Evolutionary conservation across 2,329 filamentous ascomycete species (phyloP).

Genomic region (Bipolaris cookei): DNA sequence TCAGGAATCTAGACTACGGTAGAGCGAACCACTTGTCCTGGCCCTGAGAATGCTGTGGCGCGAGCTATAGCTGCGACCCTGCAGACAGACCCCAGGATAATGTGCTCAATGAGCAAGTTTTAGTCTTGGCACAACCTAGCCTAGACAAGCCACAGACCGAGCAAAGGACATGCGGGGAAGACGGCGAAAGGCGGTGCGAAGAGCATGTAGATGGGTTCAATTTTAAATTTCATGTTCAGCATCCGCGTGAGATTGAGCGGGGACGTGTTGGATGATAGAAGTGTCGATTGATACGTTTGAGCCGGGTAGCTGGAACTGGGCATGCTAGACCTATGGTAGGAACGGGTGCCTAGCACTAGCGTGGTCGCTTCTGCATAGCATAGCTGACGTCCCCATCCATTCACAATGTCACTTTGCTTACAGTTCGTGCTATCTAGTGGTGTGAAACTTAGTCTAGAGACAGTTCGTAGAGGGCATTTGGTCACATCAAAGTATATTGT

Average conservation of each 20-base stretch:
- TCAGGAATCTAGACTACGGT: background rate
- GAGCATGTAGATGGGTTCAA: background rate
- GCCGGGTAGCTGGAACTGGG: background rate
- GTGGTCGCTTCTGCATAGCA: background rate
- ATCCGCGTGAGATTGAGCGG: background rate
- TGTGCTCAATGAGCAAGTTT: slow-evolving; percentile 41
- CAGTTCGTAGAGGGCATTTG: too few relatives aligned
- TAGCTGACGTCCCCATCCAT: background rate
- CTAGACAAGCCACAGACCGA: background rate
- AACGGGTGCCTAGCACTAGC: background rate
- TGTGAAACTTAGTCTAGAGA: too few relatives aligned
- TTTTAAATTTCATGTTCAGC: background rate
- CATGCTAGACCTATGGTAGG: background rate
- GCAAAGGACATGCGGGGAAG: background rate
- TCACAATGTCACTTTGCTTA: too few relatives aligned
- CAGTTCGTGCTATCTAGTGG: too few relatives aligned
- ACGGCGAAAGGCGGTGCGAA: background rate
- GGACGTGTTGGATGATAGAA: background rate
- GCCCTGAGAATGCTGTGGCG: slow-evolving; percentile 29
- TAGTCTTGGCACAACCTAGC: slow-evolving; percentile 19
- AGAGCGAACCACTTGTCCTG: background rate
- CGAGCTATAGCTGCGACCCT: slow-evolving; percentile 31
- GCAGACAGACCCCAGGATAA: slow-evolving; percentile 25
- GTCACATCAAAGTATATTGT: too few relatives aligned
- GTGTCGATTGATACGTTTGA: background rate